Percentiles rank a stretch among this genome's conserved stretches.
Conservation (phyloP, 2,329 filamentous ascomycete genomes). For the Ceratocystis eucalypticola region DNA sequence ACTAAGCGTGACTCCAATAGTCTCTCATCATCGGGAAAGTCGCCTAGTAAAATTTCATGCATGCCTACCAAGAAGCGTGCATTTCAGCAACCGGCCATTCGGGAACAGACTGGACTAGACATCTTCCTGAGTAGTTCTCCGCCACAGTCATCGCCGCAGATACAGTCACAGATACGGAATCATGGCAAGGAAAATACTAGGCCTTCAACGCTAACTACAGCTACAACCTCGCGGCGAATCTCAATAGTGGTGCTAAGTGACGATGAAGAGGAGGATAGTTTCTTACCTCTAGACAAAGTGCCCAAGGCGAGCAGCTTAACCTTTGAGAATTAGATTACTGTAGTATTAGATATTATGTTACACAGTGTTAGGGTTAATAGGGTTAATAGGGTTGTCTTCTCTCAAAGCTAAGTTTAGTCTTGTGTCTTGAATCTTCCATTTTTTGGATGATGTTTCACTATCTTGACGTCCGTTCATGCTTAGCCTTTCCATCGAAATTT, state of each 20-base stretch:
- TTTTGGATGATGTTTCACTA: not conserved
- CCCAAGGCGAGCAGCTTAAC: not conserved
- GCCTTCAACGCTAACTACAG: not conserved
- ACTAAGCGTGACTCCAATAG: not conserved
- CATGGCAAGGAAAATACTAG: not conserved
- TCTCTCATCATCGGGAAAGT: not conserved
- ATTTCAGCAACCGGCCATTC: constrained; percentile 3
- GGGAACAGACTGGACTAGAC: constrained; percentile 11
- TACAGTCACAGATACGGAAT: not conserved
- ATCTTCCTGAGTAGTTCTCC: constrained; percentile 16
- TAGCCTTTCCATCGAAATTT: too few species aligned
- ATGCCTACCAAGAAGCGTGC: constrained; percentile 7
- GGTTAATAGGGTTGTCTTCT: not conserved
- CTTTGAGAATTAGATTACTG: not conserved
- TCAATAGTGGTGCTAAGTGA: constrained; percentile 11
- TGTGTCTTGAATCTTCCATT: not conserved
- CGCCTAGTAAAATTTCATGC: not conserved
- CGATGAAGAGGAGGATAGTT: constrained; percentile 9
- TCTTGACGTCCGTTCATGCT: too few species aligned
- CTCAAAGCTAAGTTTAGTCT: not conserved
- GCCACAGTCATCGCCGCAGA: not conserved
- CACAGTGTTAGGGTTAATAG: not conserved
- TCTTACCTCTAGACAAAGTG: not conserved
- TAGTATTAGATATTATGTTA: not conserved
- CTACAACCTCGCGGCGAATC: too few species aligned